Percentiles rank a stretch among this genome's conserved stretches.
Evolutionary conservation across 345 rosid genomes (phyloP).

Genomic region (Gossypium anomalum): DNA sequence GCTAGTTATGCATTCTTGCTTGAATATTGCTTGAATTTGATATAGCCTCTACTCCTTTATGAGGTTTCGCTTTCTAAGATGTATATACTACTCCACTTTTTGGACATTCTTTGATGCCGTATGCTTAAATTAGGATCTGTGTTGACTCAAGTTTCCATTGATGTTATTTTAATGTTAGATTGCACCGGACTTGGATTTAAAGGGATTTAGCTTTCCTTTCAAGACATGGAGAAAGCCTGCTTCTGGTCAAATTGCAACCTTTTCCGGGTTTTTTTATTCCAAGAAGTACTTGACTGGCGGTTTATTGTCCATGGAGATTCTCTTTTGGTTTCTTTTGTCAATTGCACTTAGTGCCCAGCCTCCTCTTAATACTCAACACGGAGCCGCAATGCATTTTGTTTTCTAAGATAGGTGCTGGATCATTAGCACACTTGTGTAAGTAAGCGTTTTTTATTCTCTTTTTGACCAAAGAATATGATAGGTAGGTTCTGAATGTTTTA

Average conservation of each 20-base stretch:
- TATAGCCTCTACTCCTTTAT: background rate
- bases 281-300: conserved; percentile 91
- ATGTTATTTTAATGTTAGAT: conserved; percentile 40
- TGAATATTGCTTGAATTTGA: background rate
- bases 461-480: background rate
- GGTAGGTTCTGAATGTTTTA: conserved; percentile 18
- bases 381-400: conserved; percentile 52
- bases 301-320: conserved; percentile 60
- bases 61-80: background rate
- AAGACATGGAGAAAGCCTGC: conserved; percentile 68
- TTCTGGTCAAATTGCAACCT: conserved; percentile 59
- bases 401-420: conserved; percentile 50
- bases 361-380: conserved; percentile 35
- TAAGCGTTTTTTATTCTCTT: conserved; percentile 19
- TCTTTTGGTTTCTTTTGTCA: conserved; percentile 72
- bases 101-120: background rate
- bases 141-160: conserved; percentile 6
- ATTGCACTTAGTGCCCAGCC: conserved; percentile 73
- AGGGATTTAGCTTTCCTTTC: conserved; percentile 26
- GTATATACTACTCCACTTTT: background rate
- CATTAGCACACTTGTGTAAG: conserved; percentile 42
- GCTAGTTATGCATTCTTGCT: background rate
- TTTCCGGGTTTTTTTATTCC: conserved; percentile 56
- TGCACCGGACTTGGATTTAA: conserved; percentile 41
- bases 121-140: background rate